Base-by-base conservation (phyloP, 179 eudicot species). In the Silene vulgaris region DNA sequence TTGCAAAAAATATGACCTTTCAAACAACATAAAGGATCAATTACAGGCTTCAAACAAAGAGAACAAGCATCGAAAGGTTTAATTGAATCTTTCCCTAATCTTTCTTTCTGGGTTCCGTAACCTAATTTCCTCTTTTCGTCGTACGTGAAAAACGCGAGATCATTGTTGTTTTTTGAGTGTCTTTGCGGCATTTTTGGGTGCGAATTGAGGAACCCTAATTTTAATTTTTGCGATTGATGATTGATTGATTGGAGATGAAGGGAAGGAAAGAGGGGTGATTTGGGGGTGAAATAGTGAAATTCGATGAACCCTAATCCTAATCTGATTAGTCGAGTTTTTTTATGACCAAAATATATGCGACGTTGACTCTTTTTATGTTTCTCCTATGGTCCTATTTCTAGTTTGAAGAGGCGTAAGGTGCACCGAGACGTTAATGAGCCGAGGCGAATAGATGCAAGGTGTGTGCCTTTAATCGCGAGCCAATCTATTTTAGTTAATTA, bases 111-210 rank as follows among this genome's bases (percentile, higher is more conserved):
- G 8, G 99, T 95, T 3, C 97, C 99, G 69, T 87, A 95, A 3
- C 99, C 99, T 8, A 95, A 80, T 83, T 92, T 92, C 52, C 82
- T 75, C 87, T 95, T 95, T 86, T 95, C 99, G 40, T 95, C 99
- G 79, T 92, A 95, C 0, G 99, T 95, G 85, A 93, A 93, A 85
- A 86, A 89, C 2, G 98, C 98, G 59, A 93, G 87, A 74, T 93
- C 97, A 80, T 93, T 93, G 86, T 93, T 93, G 88, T 95, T 95
- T 85, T 92, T 95, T 52, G 99, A 95, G 86, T 95, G 97, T 84
- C 97, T 85, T 80, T 92, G 99, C 35, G 99, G 99, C 99, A 95
- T 95, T 19, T 68, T 57, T 14, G 19, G 14, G 14, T 26, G 6
- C 3, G 30, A 16, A 40, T 21, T 69, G 29, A 3, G 21, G 8